Evolutionary conservation across 192 early-diverging fungal species (phyloP), one percentile per base, ranked within the genome.

Genomic region (Phycomyces nitens): DNA sequence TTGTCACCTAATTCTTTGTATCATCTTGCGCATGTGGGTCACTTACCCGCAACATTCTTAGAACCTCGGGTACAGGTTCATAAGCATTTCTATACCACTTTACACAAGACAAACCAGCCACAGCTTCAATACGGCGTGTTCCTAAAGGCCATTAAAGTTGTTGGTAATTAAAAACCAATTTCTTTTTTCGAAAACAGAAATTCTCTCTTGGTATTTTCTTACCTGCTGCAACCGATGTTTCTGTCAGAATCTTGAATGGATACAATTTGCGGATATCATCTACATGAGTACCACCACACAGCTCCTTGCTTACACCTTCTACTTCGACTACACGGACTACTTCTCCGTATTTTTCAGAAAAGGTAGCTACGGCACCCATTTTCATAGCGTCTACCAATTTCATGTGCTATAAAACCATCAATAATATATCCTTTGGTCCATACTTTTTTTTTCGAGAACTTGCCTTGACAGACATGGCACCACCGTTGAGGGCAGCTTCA

Each of bases 241-340:
- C 80, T 0, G 62, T 74, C 10, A 83, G 29, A 22, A 86, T 81
- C 66, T 80, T 78, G 71, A 86, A 82, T 5, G 84, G 84, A 62
- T 79, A 83, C 2, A 82, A 49, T 47, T 69, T 70, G 2, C 65
- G 58, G 3, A 83, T 63, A 26, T 76, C 68, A 18, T 76, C 67
- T 0, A 86, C 84, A 68, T 86, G 84, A 0, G 84, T 86, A 5
- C 84, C 84, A 58, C 80, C 75, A 62, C 84, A 86, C 39, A 84
- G 29, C 41, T 86, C 84, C 60, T 67, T 79, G 2, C 82, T 76
- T 3, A 83, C 60, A 20, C 73, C 74, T 3, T 78, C 74, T 20
- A 84, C 82, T 56, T 80, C 75, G 44, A 86, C 71, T 4, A 83
- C 78, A 18, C 84, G 78, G 7, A 86, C 84, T 16, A 68, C 43